Evolutionary conservation across 192 early-diverging fungal species (phyloP).

Genomic region (Chytriomyces hyalinus): DNA sequence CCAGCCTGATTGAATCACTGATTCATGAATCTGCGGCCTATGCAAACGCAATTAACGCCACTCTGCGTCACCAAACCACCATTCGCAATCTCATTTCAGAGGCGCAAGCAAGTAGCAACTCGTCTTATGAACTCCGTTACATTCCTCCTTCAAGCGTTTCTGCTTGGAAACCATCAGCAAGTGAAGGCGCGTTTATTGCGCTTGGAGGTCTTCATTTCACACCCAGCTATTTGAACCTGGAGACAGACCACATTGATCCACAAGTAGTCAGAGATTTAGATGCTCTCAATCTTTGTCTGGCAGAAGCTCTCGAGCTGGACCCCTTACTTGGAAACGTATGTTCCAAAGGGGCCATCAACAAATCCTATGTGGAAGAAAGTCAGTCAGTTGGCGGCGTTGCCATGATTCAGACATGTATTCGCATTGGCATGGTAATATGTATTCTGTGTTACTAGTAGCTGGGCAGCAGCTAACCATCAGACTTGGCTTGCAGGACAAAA

Average conservation of each 20-base stretch:
- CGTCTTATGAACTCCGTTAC: conserved; percentile 3
- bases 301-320: not conserved
- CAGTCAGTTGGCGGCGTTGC: not conserved
- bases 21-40: not conserved
- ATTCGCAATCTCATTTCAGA: conserved; percentile 3
- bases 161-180: not conserved
- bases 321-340: not conserved
- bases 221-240: conserved; percentile 8
- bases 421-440: conserved; percentile 3
- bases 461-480: not conserved
- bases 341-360: not conserved
- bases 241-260: not conserved
- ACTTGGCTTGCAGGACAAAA: not conserved
- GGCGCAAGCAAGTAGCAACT: not conserved
- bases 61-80: conserved; percentile 1
- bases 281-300: conserved; percentile 13
- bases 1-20: not conserved
- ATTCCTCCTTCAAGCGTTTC: conserved; percentile 6
- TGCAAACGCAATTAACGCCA: not conserved
- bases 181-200: not conserved
- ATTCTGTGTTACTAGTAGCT: not conserved
- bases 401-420: not conserved
- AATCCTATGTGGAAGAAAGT: not conserved
- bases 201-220: conserved; percentile 21
- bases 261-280: conserved; percentile 16